Conservation (phyloP, 1,284 basidiomycete species). For the Fomes fomentarius region DNA sequence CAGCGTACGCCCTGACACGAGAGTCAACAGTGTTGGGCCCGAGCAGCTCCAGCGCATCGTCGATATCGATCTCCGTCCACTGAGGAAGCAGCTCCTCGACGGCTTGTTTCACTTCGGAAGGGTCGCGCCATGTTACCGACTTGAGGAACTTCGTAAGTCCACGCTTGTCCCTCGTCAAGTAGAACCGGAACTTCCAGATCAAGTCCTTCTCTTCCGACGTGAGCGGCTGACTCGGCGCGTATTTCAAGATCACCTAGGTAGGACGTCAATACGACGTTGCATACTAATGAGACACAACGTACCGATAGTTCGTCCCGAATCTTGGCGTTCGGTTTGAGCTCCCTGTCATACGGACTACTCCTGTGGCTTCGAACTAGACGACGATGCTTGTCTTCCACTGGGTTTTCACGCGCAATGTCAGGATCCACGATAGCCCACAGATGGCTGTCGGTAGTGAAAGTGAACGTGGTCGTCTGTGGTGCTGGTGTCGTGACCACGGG, state of each 20-base stretch:
- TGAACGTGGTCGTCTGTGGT: slow-evolving; percentile 46
- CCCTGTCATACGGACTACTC: slow-evolving; percentile 92
- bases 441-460: slow-evolving; percentile 62
- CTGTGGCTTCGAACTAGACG: slow-evolving; percentile 93
- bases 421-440: slow-evolving; percentile 94
- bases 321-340: slow-evolving; percentile 95
- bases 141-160: slow-evolving; percentile 98
- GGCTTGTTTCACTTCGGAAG: slow-evolving; percentile 95
- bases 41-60: slow-evolving; percentile 94
- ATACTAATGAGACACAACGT: slow-evolving; percentile 27
- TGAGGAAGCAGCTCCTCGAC: slow-evolving; percentile 95
- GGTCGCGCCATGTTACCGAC: slow-evolving; percentile 96
- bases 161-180: slow-evolving; percentile 87
- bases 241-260: slow-evolving; percentile 83
- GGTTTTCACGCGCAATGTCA: slow-evolving; percentile 89
- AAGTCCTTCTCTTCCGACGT: slow-evolving; percentile 94
- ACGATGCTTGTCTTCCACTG: slow-evolving; percentile 97
- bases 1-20: slow-evolving; percentile 92
- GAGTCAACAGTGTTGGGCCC: slow-evolving; percentile 92
- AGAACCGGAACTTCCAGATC: slow-evolving; percentile 99
- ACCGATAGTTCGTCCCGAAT: slow-evolving; percentile 94
- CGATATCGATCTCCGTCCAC: slow-evolving; percentile 97
- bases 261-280: background rate
- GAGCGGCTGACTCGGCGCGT: slow-evolving; percentile 87
- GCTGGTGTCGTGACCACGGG: slow-evolving; percentile 38